A percentile compares a stretch with the other conserved stretches of the same genome.
phyloP scores from a whole-genome alignment of 2,329 filamentous ascomycete genomes.

The Coniochaeta prunicola region DNA sequence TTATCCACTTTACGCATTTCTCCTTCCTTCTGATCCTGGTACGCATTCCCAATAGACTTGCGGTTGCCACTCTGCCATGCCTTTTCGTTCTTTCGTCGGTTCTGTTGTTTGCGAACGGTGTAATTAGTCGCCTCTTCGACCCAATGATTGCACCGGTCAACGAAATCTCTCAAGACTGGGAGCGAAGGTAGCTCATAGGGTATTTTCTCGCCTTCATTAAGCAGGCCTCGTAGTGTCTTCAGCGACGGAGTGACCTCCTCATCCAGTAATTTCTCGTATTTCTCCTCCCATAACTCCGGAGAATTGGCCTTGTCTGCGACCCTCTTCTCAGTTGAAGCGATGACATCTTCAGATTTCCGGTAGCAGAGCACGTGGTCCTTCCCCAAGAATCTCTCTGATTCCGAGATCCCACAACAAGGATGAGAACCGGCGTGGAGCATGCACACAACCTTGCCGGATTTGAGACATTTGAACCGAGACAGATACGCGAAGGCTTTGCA shows the following conservation, averaged over 20 bases:
- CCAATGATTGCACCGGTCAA: conserved; percentile 95
- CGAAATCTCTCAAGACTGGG: conserved; percentile 75
- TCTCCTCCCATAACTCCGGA: conserved; percentile 85
- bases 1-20: conserved; percentile 86
- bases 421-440: conserved; percentile 72
- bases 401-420: conserved; percentile 68
- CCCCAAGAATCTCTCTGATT: conserved; percentile 61
- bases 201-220: conserved; percentile 94
- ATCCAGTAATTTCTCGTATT: conserved; percentile 76
- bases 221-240: conserved; percentile 73
- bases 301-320: conserved; percentile 79
- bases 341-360: conserved; percentile 65
- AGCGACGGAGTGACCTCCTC: conserved; percentile 79
- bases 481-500: conserved; percentile 92
- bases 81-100: conserved; percentile 90
- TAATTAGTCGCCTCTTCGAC: conserved; percentile 95
- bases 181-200: conserved; percentile 82
- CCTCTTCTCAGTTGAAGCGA: conserved; percentile 62
- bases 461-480: conserved; percentile 80
- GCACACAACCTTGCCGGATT: conserved; percentile 75
- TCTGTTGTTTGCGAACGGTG: conserved; percentile 95
- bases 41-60: conserved; percentile 53
- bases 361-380: conserved; percentile 69
- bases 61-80: conserved; percentile 68
- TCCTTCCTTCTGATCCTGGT: conserved; percentile 71